phyloP scores from a whole-genome alignment of 2,329 filamentous ascomycete species.

The Diaporthe sp. region DNA sequence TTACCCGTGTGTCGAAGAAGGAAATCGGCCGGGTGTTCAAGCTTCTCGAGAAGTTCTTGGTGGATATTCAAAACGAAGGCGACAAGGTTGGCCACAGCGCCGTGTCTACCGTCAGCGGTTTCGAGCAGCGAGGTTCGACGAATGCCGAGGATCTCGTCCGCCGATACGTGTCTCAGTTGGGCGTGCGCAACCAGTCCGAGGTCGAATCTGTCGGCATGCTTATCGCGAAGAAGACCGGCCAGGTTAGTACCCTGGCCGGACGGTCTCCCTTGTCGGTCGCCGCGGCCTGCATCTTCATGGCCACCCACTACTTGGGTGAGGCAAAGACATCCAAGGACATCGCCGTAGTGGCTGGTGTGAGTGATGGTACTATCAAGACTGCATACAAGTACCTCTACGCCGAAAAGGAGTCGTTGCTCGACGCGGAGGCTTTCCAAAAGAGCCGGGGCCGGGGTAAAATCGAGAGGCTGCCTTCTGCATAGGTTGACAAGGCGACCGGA shows the following conservation, averaged over 20 bases:
- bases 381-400: conserved; percentile 91
- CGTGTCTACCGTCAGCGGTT: conserved; percentile 73
- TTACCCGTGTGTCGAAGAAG: conserved; percentile 96
- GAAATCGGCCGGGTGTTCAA: conserved; percentile 98
- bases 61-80: conserved; percentile 76
- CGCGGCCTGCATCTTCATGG: conserved; percentile 97
- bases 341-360: conserved; percentile 85
- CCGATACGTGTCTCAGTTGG: conserved; percentile 89
- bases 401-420: conserved; percentile 46
- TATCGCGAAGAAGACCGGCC: conserved; percentile 82
- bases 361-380: conserved; percentile 95
- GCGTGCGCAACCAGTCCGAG: conserved; percentile 76
- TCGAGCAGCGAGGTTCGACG: conserved; percentile 81
- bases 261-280: conserved; percentile 95
- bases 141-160: conserved; percentile 87
- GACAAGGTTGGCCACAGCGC: conserved; percentile 61
- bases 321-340: conserved; percentile 88
- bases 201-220: conserved; percentile 85
- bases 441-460: conserved; percentile 73
- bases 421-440: conserved; percentile 36
- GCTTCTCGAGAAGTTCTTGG: conserved; percentile 87
- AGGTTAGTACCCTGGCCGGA: conserved; percentile 85
- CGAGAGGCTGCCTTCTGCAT: conserved; percentile 72
- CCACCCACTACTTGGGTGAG: conserved; percentile 86
- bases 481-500: neutral